These are phyloP conservation scores for Antonospora locustae DNA, from an alignment of 371 early-diverging fungal genomes.

Conservation along the genomic window DNA sequence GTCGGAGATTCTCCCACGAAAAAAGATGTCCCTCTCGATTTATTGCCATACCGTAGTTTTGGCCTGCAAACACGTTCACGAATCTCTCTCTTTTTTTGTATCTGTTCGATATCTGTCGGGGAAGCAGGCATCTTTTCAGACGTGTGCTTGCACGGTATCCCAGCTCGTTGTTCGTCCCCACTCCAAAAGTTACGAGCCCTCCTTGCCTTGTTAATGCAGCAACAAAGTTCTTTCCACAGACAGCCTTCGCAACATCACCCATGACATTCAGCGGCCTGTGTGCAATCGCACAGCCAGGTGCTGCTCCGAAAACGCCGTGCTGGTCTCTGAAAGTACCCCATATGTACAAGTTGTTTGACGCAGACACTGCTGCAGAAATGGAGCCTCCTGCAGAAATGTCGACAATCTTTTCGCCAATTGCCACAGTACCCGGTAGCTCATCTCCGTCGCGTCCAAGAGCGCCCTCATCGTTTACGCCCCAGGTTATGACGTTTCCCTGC, in stretches of 20 bases:
- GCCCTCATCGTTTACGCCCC: conserved; percentile 94
- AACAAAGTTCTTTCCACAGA: conserved; percentile 75
- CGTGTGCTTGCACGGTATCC: conserved; percentile 57
- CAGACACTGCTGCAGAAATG: conserved; percentile 68
- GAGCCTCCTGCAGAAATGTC: conserved; percentile 80
- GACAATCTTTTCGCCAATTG: conserved; percentile 58
- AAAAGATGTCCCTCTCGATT: conserved; percentile 58
- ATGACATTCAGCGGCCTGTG: conserved; percentile 55
- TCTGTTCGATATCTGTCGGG: conserved; percentile 54
- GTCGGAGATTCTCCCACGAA: conserved; percentile 57
- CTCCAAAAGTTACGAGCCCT: conserved; percentile 73
- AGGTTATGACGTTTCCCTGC: conserved; percentile 61
- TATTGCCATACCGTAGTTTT: conserved; percentile 69
- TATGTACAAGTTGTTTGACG: conserved; percentile 66
- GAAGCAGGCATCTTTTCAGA: conserved; percentile 44
- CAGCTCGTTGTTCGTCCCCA: conserved; percentile 77
- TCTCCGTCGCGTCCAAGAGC: conserved; percentile 66
- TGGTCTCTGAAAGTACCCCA: conserved; percentile 79
- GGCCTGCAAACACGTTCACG: conserved; percentile 63
- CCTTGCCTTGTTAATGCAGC: conserved; percentile 64
- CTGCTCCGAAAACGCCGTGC: conserved; percentile 59
- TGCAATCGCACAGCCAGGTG: conserved; percentile 59
- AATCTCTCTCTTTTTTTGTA: conserved; percentile 31
- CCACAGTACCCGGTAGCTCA: conserved; percentile 55
- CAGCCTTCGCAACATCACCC: conserved; percentile 59